Evolutionary conservation across 2,329 filamentous ascomycete species (phyloP), one percentile per base, ranked within the genome.

Genomic region (Pestalotiopsis sp.): DNA sequence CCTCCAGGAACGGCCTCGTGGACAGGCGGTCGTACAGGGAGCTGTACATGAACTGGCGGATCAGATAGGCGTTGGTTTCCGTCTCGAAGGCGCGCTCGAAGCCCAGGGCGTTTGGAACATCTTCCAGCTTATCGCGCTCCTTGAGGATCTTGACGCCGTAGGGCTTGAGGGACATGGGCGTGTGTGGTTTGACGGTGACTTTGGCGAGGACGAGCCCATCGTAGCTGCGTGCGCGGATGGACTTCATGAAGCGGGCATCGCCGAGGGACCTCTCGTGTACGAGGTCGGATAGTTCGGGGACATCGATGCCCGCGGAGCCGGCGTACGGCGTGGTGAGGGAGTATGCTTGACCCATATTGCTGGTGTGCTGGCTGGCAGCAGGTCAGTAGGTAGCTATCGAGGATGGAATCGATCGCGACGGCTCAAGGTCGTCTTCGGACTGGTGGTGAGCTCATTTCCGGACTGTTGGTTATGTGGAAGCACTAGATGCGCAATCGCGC

Each of bases 11-110:
- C 0, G 96, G 97, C 7, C 97, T 90, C 9, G 96, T 99, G 81
- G 96, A 97, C 80, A 99, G 90, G 66, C 96, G 93, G 82, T 99
- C 96, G 82, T 99, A 99, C 4, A 99, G 87, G 27, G 96, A 98
- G 84, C 93, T 98, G 81, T 98, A 96, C 70, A 98, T 90, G 78
- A 93, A 98, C 81, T 98, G 97, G 66, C 96, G 92, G 68, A 98
- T 93, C 23, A 99, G 88, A 78, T 97, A 97, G 62, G 95, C 96
- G 77, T 95, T 95, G 58, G 91, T 95, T 71, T 93, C 91, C 13
- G 95, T 98, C 82, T 99, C 96, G 75, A 98, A 87, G 70, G 97
- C 91, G 71, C 94, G 90, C 79, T 98, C 93, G 82, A 97, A 98
- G 66, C 90, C 89, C 70, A 99, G 85, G 60, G 94, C 94, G 82